A percentile compares a stretch with the other conserved stretches of the same genome.
Conservation (phyloP, 306 rosid species). For the Rosa chinensis region DNA sequence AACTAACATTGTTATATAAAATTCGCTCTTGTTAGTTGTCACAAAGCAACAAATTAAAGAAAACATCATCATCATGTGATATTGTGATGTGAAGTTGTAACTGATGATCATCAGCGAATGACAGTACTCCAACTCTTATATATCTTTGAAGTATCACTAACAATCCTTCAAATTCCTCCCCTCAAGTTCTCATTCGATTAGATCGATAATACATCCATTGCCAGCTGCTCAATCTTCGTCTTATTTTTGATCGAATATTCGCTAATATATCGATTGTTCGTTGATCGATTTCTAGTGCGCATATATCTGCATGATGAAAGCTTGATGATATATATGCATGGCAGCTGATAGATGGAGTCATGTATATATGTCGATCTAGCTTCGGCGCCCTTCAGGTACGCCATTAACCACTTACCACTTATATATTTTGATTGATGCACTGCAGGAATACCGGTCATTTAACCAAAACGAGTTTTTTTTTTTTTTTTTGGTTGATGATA, state of each 20-base stretch:
- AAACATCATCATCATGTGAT: slow-evolving; percentile 38
- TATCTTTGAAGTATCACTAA: not conserved
- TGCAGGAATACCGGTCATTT: not conserved
- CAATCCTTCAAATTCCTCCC: not conserved
- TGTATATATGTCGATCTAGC: not conserved
- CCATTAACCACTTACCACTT: not conserved
- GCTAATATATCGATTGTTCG: not conserved
- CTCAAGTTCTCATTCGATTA: not conserved
- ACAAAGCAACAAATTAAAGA: slow-evolving; percentile 24
- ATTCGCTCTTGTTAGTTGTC: not conserved
- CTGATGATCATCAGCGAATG: slow-evolving; percentile 26
- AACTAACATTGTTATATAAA: not conserved
- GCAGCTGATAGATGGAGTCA: not conserved
- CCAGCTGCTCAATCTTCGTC: not conserved
- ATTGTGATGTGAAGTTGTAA: slow-evolving; percentile 39
- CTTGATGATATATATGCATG: not conserved
- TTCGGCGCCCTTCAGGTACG: not conserved
- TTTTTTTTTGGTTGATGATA: too few species aligned
- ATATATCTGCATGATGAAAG: not conserved
- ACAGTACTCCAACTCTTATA: not conserved
- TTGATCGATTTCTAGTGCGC: not conserved
- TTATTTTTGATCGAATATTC: not conserved
- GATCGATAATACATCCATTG: not conserved
- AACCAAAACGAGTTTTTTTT: too few species aligned
- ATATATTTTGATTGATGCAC: too few species aligned